Conservation (phyloP, 768 basidiomycete genomes). For the Lentinula detonsa region DNA sequence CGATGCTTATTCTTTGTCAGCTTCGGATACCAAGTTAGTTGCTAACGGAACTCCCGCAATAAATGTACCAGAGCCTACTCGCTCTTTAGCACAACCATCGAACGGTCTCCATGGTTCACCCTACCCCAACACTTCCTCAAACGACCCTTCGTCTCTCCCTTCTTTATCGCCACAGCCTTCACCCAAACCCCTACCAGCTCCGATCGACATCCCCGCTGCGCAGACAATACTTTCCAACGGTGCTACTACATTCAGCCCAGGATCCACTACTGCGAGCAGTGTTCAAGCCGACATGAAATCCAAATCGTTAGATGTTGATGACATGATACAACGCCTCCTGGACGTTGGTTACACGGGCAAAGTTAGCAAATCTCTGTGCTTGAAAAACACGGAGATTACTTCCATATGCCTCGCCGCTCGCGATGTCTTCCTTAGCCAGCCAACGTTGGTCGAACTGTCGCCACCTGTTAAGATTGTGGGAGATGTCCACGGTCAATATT, state of each 20-base stretch:
- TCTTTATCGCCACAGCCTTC: conserved; percentile 34
- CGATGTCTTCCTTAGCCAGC: conserved; percentile 94
- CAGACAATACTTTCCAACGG: conserved; percentile 80
- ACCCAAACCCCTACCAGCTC: conserved; percentile 39
- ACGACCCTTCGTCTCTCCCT: conserved; percentile 31
- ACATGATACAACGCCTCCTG: conserved; percentile 94
- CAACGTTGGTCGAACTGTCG: conserved; percentile 93
- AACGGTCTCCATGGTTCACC: conserved; percentile 27
- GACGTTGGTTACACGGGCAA: conserved; percentile 98
- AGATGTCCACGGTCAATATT: conserved; percentile 98
- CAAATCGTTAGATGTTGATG: conserved; percentile 86
- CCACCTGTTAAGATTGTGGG: conserved; percentile 99
- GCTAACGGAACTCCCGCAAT: conserved; percentile 40
- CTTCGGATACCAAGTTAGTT: conserved; percentile 31
- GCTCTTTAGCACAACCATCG: not conserved
- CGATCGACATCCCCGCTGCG: conserved; percentile 74
- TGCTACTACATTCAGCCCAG: conserved; percentile 46
- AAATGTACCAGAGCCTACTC: conserved; percentile 38
- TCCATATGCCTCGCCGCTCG: conserved; percentile 93
- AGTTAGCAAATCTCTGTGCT: conserved; percentile 89
- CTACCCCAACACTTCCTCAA: conserved; percentile 22
- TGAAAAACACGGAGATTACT: conserved; percentile 95
- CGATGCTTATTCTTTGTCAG: conserved; percentile 27
- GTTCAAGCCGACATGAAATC: conserved; percentile 39
- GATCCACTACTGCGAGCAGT: conserved; percentile 36